Conservation (phyloP, 352 stramenopile species). For the Globisporangium nunn region DNA sequence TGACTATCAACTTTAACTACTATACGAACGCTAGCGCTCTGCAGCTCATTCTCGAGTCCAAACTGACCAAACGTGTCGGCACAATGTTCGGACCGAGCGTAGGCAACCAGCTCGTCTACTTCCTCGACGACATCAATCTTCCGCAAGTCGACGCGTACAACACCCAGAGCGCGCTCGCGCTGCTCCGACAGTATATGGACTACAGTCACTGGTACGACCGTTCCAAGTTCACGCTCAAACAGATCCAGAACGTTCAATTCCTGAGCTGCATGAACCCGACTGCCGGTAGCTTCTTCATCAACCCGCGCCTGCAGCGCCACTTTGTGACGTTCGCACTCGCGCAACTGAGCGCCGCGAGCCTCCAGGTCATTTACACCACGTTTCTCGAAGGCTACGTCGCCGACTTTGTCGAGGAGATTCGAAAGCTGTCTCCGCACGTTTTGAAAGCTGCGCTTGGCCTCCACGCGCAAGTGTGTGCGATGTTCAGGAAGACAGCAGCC, state of each 20-base stretch:
- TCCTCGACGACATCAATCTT: conserved; percentile 95
- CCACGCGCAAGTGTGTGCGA: conserved; percentile 70
- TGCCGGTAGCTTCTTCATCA: conserved; percentile 90
- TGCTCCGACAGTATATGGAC: conserved; percentile 93
- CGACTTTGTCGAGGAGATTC: conserved; percentile 91
- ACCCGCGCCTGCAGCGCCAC: conserved; percentile 91
- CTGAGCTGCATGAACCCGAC: conserved; percentile 94
- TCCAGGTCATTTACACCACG: conserved; percentile 93
- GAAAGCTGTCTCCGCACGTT: conserved; percentile 80
- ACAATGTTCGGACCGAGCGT: conserved; percentile 69
- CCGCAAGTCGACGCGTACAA: conserved; percentile 93
- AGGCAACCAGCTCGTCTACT: conserved; percentile 90
- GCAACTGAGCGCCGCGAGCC: conserved; percentile 76
- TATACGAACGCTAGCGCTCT: conserved; percentile 66
- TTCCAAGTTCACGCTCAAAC: conserved; percentile 88
- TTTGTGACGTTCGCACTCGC: conserved; percentile 94
- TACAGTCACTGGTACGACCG: conserved; percentile 94
- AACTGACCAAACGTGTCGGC: conserved; percentile 85
- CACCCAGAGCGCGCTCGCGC: conserved; percentile 91
- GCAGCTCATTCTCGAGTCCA: conserved; percentile 85
- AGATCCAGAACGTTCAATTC: conserved; percentile 93
- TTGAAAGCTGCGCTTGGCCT: conserved; percentile 85
- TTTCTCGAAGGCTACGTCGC: conserved; percentile 93
- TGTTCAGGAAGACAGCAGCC: conserved; percentile 89
- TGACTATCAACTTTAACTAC: conserved; percentile 84